These are phyloP conservation scores for Cicer cuneatum DNA, from an alignment of 306 rosid species.

Conservation along the genomic window DNA sequence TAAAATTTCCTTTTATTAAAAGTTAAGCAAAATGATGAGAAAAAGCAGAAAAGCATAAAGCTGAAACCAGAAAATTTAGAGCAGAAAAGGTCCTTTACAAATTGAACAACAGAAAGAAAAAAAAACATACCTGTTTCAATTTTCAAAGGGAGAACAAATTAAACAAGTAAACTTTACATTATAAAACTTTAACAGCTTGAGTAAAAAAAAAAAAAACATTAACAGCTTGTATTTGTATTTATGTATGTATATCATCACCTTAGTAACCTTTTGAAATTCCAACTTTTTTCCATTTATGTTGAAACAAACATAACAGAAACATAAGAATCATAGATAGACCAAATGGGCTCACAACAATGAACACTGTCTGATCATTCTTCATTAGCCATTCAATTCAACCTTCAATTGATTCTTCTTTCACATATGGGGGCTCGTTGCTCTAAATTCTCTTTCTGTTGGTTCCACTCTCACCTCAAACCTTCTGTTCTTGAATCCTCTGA, in stretches of 20 bases:
- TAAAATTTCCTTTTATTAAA: constrained; percentile 29
- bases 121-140: not conserved
- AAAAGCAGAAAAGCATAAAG: constrained; percentile 44
- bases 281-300: constrained; percentile 43
- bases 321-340: constrained; percentile 26
- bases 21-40: constrained; percentile 49
- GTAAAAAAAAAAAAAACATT: constrained; percentile 23
- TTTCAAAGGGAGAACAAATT: not conserved
- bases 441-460: constrained; percentile 87
- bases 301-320: constrained; percentile 36
- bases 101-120: constrained; percentile 17
- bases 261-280: constrained; percentile 26
- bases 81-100: constrained; percentile 45
- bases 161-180: no score
- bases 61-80: constrained; percentile 45
- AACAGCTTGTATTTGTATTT: constrained; percentile 28
- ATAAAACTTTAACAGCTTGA: not conserved
- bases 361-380: constrained; percentile 43
- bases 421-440: constrained; percentile 94
- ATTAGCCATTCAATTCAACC: constrained; percentile 33
- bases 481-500: constrained; percentile 84
- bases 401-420: constrained; percentile 25
- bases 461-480: constrained; percentile 77
- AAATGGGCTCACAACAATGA: constrained; percentile 48
- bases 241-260: constrained; percentile 38